Base-by-base conservation (phyloP, 1,284 basidiomycete genomes). In the Mrakiaceae sp. region DNA sequence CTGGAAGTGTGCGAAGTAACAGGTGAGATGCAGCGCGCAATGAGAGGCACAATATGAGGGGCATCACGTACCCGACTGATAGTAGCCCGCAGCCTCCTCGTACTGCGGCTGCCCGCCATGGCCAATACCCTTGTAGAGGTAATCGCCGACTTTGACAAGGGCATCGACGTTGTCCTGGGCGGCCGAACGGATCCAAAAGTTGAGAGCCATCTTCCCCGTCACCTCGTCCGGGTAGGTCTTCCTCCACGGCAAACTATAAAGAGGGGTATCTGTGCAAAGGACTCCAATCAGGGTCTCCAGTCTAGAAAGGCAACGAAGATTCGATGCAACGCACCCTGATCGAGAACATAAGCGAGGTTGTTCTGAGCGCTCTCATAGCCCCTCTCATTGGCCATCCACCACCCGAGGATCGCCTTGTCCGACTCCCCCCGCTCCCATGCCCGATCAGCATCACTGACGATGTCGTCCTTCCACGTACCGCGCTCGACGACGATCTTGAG, bases 291-390 rank as follows among this genome's bases (percentile, higher is more conserved):
- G 54, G n/a, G 54, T 16, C 43, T 47, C 12, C 55, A 57, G 43
- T 67, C 27, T 46, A 43, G n/a, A 16, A 43, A 14, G 58, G 12
- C 50, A 58, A 48, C 4, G 59, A 52, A 46, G 40, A 58, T 11
- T 61, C 55, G 73, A 27, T 52, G 4, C 5, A 47, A 56, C 39
- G 11, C 64, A 87, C 89, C 88, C 80, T 93, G 88, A 72, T 97
- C 93, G 58, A 98, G 79, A 65, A 95, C 81, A 74, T 86, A 96
- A 0, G 94, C 96, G 9, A 99, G 79, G 72, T 98, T 98, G 74
- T 94, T 98, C 78, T 98, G 94, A 2, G 91, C 95, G 49, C 87
- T 82, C 75, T 98, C 95, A 62, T 84, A 87, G 0, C 96, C 96
- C 69, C 89, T 80, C 78, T 98, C 96, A 4, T 91, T 91, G 48